Conservation (phyloP, 768 basidiomycete genomes). For the Macrocybe gigantea region DNA sequence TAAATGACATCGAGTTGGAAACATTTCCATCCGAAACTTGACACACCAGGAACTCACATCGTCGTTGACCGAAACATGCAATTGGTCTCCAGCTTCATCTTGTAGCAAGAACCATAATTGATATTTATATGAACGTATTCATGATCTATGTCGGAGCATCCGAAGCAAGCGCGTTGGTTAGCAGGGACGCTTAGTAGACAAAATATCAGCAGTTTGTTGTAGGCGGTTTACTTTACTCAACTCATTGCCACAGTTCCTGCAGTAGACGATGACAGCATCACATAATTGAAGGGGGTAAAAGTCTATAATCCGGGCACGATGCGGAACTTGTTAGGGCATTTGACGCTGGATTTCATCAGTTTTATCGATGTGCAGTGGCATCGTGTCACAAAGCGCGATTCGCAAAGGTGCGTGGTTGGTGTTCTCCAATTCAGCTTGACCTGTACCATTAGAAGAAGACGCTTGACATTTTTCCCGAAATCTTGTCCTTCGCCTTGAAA, state of each 20-base stretch:
- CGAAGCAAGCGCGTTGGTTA: slow-evolving; percentile 36
- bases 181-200: slow-evolving; percentile 33
- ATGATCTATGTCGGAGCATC: slow-evolving; percentile 48
- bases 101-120: slow-evolving; percentile 44
- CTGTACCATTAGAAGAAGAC: neutral
- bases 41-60: slow-evolving; percentile 23
- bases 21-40: neutral
- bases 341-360: slow-evolving; percentile 25
- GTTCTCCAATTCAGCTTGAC: neutral
- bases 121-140: slow-evolving; percentile 43
- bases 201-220: neutral
- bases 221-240: slow-evolving; percentile 19
- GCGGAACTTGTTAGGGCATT: slow-evolving; percentile 31
- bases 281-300: slow-evolving; percentile 47
- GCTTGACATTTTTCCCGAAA: neutral
- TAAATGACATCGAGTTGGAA: slow-evolving; percentile 12
- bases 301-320: slow-evolving; percentile 47
- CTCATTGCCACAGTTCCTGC: slow-evolving; percentile 48
- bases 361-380: slow-evolving; percentile 23
- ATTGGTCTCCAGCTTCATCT: slow-evolving; percentile 37
- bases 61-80: slow-evolving; percentile 45
- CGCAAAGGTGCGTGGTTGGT: neutral
- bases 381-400: neutral
- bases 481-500: slow-evolving; percentile 19
- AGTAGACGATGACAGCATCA: slow-evolving; percentile 43